Conservation (phyloP, 2,329 filamentous ascomycete genomes). For the Diaporthe helianthi region DNA sequence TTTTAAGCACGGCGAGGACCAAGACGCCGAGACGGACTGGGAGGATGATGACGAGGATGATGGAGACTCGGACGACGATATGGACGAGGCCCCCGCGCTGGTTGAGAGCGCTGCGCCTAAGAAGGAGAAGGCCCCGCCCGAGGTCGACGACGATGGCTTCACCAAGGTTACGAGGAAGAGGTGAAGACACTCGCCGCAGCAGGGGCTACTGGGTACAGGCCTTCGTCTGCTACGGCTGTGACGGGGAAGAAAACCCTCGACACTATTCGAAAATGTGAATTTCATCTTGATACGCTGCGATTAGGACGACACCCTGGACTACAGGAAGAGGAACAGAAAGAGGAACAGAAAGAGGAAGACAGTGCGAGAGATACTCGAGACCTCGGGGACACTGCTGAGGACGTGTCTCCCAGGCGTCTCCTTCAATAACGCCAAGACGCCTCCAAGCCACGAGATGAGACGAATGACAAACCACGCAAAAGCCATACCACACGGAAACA, state of each 20-base stretch:
- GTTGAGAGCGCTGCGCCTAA: constrained; percentile 51
- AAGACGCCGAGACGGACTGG: constrained; percentile 66
- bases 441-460: constrained; percentile 1
- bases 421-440: constrained; percentile 24
- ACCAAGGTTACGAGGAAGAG: constrained; percentile 76
- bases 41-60: constrained; percentile 62
- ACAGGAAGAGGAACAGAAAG: not conserved
- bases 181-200: constrained; percentile 44
- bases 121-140: constrained; percentile 71
- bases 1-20: constrained; percentile 62
- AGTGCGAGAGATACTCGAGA: constrained; percentile 2
- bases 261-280: not conserved
- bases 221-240: not conserved
- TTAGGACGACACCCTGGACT: constrained; percentile 7
- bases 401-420: constrained; percentile 7
- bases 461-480: not conserved
- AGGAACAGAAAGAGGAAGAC: not conserved
- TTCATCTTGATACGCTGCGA: constrained; percentile 26
- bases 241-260: not conserved
- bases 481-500: not conserved
- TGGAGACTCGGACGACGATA: constrained; percentile 63
- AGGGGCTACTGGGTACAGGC: not conserved
- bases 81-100: constrained; percentile 72
- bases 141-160: constrained; percentile 84
- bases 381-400: not conserved